Evolutionary conservation across 2,329 filamentous ascomycete species (phyloP).

Genomic region (Microcera coccophila): DNA sequence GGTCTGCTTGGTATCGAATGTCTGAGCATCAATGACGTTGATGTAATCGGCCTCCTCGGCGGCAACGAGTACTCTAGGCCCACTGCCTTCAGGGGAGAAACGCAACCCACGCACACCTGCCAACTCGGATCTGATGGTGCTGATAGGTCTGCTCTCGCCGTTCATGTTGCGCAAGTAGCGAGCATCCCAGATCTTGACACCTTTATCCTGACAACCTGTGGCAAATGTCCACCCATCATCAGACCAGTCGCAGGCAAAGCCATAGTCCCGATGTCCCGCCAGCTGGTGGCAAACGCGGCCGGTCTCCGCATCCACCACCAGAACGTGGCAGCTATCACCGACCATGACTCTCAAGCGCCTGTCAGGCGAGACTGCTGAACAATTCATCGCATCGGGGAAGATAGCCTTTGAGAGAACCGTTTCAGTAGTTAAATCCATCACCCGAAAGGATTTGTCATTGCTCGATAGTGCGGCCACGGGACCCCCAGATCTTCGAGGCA

Average conservation of each 20-base stretch:
- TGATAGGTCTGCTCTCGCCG: slow-evolving; percentile 45
- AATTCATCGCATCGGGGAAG: slow-evolving; percentile 66
- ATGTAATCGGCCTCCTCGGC: slow-evolving; percentile 74
- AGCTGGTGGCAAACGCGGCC: slow-evolving; percentile 56
- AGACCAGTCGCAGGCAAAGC: slow-evolving; percentile 77
- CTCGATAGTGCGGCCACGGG: slow-evolving; percentile 59
- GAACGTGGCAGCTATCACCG: slow-evolving; percentile 61
- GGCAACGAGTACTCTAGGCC: slow-evolving; percentile 62
- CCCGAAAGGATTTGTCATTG: slow-evolving; percentile 57
- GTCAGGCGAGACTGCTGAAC: slow-evolving; percentile 68
- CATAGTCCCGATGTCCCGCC: slow-evolving; percentile 63
- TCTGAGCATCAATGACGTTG: slow-evolving; percentile 65
- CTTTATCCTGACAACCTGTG: slow-evolving; percentile 72
- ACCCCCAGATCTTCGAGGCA: slow-evolving; percentile 46
- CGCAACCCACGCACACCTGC: slow-evolving; percentile 64
- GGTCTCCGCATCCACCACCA: slow-evolving; percentile 67
- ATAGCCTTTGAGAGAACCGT: slow-evolving; percentile 50
- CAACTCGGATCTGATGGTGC: slow-evolving; percentile 60
- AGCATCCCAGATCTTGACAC: slow-evolving; percentile 72
- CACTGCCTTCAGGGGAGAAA: slow-evolving; percentile 69
- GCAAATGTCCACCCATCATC: slow-evolving; percentile 72
- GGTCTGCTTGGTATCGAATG: slow-evolving; percentile 62
- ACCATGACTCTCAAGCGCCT: slow-evolving; percentile 68
- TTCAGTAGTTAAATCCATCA: slow-evolving; percentile 57
- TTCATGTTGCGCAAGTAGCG: slow-evolving; percentile 59